Conservation (phyloP, 2,329 filamentous ascomycete genomes). For the Emmonsiellopsis sp. region DNA sequence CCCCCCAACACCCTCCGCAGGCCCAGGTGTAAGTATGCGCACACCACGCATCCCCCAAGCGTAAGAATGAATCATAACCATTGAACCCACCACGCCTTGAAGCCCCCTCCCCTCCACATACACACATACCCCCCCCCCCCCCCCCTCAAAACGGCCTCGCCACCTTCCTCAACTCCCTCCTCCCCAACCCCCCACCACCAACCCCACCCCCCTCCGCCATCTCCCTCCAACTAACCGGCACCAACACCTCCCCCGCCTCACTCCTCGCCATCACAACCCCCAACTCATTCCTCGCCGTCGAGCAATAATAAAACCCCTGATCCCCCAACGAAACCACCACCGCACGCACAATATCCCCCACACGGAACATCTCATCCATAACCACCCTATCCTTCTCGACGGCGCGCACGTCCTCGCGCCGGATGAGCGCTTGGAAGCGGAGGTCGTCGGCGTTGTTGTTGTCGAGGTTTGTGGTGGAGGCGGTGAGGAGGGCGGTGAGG, state of each 20-base stretch:
- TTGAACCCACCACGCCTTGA: too few species aligned
- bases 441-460: slow-evolving; percentile 51
- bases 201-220: slow-evolving; percentile 79
- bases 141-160: slow-evolving; percentile 71
- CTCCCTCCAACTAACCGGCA: slow-evolving; percentile 90
- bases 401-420: slow-evolving; percentile 82
- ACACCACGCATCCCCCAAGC: too few species aligned
- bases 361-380: slow-evolving; percentile 82
- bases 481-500: background rate
- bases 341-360: slow-evolving; percentile 83
- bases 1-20: too few species aligned
- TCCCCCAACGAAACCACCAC: slow-evolving; percentile 86
- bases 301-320: slow-evolving; percentile 91
- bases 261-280: slow-evolving; percentile 91
- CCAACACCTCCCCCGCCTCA: slow-evolving; percentile 82
- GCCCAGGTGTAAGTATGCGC: too few species aligned
- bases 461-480: slow-evolving; percentile 25
- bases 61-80: too few species aligned
- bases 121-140: background rate
- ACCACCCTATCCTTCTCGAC: slow-evolving; percentile 94
- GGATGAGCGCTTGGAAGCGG: slow-evolving; percentile 70
- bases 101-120: too few species aligned
- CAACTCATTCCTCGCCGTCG: slow-evolving; percentile 80
- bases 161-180: slow-evolving; percentile 76
- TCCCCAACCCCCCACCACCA: slow-evolving; percentile 62